Evolutionary conservation across 2,329 filamentous ascomycete species (phyloP).

Genomic region (Scedosporium minutisporum): DNA sequence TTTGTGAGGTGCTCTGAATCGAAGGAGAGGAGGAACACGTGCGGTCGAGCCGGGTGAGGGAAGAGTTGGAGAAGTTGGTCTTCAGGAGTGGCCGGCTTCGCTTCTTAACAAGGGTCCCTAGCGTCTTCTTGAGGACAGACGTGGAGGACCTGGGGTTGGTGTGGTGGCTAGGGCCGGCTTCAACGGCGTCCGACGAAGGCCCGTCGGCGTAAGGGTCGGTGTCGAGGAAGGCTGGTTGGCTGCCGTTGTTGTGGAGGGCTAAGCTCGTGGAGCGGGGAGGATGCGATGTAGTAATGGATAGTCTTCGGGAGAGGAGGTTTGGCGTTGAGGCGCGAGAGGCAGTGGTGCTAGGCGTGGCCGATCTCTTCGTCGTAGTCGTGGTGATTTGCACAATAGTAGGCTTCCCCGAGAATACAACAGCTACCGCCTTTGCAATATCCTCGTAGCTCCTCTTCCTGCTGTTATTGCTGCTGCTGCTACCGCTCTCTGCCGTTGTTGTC

Average conservation of each 20-base stretch:
- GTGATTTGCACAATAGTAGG: slow-evolving; percentile 46
- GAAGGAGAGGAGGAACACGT: slow-evolving; percentile 15
- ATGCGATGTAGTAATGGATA: slow-evolving; percentile 20
- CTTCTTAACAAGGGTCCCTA: slow-evolving; percentile 42
- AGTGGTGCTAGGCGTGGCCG: slow-evolving; percentile 23
- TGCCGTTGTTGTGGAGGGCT: slow-evolving; percentile 18
- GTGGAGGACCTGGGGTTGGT: slow-evolving; percentile 31
- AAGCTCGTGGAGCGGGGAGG: slow-evolving; percentile 34
- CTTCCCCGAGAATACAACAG: slow-evolving; percentile 50
- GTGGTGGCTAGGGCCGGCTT: slow-evolving; percentile 11
- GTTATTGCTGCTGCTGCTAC: too few species aligned
- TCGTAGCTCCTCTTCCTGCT: slow-evolving; percentile 29
- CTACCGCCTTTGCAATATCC: slow-evolving; percentile 48
- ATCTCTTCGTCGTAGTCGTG: slow-evolving; percentile 16
- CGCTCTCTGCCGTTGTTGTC: too few species aligned
- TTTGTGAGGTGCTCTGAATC: slow-evolving; percentile 25
- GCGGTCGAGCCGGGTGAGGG: not conserved
- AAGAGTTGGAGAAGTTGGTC: slow-evolving; percentile 6
- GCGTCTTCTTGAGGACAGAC: slow-evolving; percentile 40
- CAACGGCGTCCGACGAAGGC: slow-evolving; percentile 14
- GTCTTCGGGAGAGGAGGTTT: slow-evolving; percentile 20
- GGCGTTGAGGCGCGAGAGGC: not conserved
- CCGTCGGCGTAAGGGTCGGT: slow-evolving; percentile 43
- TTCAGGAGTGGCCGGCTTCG: slow-evolving; percentile 41
- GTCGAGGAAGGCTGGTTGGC: slow-evolving; percentile 36